Evolutionary conservation across 2,329 filamentous ascomycete species (phyloP).

Genomic region (Diaporthe amygdali): DNA sequence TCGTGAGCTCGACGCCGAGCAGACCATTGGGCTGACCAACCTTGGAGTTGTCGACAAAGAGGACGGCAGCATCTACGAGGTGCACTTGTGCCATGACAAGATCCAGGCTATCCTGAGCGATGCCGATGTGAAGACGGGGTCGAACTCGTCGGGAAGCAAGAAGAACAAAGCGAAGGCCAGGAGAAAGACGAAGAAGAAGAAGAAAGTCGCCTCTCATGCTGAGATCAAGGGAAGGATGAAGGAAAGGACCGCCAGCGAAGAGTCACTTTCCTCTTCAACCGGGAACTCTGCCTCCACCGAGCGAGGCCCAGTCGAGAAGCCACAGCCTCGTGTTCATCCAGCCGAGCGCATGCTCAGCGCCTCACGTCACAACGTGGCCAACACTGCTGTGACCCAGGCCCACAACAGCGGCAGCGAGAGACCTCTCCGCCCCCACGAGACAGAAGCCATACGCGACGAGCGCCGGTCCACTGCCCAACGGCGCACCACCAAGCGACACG

Average conservation of each 20-base stretch:
- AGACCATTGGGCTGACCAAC: constrained; percentile 45
- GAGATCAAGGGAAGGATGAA: background rate
- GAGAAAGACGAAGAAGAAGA: background rate
- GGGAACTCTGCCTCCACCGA: background rate
- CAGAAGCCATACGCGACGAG: background rate
- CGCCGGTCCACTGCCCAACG: background rate
- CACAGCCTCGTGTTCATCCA: background rate
- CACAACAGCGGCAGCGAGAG: background rate
- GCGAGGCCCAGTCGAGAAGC: background rate
- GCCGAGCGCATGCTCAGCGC: background rate
- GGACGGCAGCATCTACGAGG: constrained; percentile 32
- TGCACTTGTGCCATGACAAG: constrained; percentile 29
- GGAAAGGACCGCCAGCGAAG: background rate
- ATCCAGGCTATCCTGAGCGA: constrained; percentile 1
- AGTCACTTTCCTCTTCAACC: background rate
- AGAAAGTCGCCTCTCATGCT: background rate
- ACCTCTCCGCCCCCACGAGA: constrained; percentile 5
- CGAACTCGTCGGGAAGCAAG: background rate
- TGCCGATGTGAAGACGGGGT: constrained; percentile 12
- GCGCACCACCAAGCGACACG: background rate
- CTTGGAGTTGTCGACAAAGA: constrained; percentile 38
- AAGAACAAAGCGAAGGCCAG: background rate
- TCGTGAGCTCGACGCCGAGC: constrained; percentile 42
- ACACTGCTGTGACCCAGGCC: background rate
- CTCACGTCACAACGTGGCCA: constrained; percentile 2